Percentiles rank a stretch among this genome's conserved stretches.
Evolutionary conservation across 495 filamentous ascomycete species (phyloP).

Genomic region (Aspergillus bertholletiae): DNA sequence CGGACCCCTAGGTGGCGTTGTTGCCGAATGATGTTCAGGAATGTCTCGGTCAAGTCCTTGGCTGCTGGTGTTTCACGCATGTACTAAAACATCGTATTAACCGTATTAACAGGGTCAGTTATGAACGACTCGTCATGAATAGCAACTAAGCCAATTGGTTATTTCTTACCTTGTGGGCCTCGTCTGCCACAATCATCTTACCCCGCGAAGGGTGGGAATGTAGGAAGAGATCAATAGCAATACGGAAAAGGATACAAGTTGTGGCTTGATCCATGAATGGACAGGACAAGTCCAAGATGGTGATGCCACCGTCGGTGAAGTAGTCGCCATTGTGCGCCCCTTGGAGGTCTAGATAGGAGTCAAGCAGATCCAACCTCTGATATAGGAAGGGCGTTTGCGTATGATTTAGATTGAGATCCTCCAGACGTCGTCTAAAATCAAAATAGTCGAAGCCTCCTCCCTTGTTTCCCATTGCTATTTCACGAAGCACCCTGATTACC

Average conservation of each 20-base stretch:
- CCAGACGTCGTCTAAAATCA: slow-evolving; percentile 22
- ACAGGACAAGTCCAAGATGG: slow-evolving; percentile 71
- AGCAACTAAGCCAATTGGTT: not conserved
- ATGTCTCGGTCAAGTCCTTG: slow-evolving; percentile 52
- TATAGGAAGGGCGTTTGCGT: slow-evolving; percentile 31
- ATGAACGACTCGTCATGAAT: too few species aligned
- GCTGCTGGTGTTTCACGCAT: slow-evolving; percentile 38
- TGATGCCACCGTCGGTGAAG: slow-evolving; percentile 51
- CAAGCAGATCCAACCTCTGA: slow-evolving; percentile 38
- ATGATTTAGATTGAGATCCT: slow-evolving; percentile 16
- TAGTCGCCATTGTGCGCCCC: slow-evolving; percentile 10
- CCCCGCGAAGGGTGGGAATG: slow-evolving; percentile 42
- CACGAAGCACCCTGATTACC: slow-evolving; percentile 49
- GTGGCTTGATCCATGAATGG: slow-evolving; percentile 61
- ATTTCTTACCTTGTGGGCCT: slow-evolving; percentile 51
- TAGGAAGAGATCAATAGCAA: slow-evolving; percentile 58
- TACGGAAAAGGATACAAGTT: slow-evolving; percentile 66
- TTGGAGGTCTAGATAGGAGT: slow-evolving; percentile 37
- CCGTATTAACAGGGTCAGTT: not conserved
- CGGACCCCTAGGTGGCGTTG: slow-evolving; percentile 69
- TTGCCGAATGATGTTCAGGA: slow-evolving; percentile 63
- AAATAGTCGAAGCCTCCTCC: slow-evolving; percentile 49
- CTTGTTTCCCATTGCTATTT: slow-evolving; percentile 49
- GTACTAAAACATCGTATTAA: slow-evolving; percentile 31
- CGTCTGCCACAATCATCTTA: slow-evolving; percentile 55